Conservation (phyloP, 345 rosid species). For the Mercurialis annua region DNA sequence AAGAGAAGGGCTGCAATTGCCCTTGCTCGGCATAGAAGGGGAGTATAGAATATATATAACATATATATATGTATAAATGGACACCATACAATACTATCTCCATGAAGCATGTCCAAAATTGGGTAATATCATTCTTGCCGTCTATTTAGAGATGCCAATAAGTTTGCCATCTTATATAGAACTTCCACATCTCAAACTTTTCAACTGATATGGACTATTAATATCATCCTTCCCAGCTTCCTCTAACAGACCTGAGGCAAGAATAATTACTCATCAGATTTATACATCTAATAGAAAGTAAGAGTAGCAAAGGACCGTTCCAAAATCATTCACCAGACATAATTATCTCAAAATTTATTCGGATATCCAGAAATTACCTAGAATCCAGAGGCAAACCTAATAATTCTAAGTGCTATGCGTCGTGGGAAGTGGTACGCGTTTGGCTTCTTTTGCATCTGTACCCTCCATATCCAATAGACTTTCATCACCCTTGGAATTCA, state of each 20-base stretch:
- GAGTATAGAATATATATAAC: slow-evolving; percentile 13
- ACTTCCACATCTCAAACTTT: slow-evolving; percentile 9
- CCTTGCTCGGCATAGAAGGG: slow-evolving; percentile 1
- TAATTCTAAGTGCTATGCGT: slow-evolving; percentile 3
- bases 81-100: slow-evolving; percentile 21
- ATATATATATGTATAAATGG: slow-evolving; percentile 20
- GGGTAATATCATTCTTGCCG: slow-evolving; percentile 22
- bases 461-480: slow-evolving; percentile 6
- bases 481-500: slow-evolving; percentile 28
- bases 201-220: slow-evolving; percentile 3
- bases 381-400: slow-evolving; percentile 8
- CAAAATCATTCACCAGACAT: background rate
- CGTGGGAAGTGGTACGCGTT: slow-evolving; percentile 3
- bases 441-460: slow-evolving; percentile 18
- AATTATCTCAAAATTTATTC: background rate
- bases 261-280: background rate
- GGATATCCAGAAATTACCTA: slow-evolving; percentile 6
- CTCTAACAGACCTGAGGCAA: background rate
- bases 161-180: slow-evolving; percentile 2
- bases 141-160: slow-evolving; percentile 15
- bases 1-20: slow-evolving; percentile 12
- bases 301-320: background rate
- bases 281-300: background rate
- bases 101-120: slow-evolving; percentile 27
- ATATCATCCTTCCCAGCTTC: background rate